Percentiles rank a stretch among this genome's conserved stretches.
Conservation (phyloP, 148 eudicot genomes). For the Rhododendron ovatum region DNA sequence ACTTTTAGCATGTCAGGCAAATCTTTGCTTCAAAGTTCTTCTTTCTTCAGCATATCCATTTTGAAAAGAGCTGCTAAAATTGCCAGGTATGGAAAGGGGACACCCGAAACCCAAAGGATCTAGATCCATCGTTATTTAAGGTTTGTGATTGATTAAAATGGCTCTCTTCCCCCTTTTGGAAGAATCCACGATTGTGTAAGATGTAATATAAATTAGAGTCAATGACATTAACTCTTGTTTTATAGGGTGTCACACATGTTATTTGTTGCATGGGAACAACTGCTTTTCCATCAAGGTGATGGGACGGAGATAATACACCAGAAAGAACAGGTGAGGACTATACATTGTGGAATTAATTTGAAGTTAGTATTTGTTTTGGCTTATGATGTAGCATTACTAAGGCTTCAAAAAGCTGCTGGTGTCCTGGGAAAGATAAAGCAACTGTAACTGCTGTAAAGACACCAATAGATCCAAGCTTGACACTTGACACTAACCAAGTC, state of each 20-base stretch:
- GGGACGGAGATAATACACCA: slow-evolving; percentile 97
- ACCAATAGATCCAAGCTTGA: background rate
- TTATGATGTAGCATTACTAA: background rate
- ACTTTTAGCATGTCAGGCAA: background rate
- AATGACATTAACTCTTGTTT: background rate
- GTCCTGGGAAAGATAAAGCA: background rate
- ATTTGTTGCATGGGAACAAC: slow-evolving; percentile 98
- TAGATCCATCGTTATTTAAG: slow-evolving; percentile 80
- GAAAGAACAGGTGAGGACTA: slow-evolving; percentile 80
- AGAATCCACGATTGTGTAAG: background rate
- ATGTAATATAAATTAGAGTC: background rate
- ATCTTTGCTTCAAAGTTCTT: slow-evolving; percentile 3
- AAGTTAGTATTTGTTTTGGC: background rate
- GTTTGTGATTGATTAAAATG: slow-evolving; percentile 35
- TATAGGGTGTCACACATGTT: slow-evolving; percentile 90
- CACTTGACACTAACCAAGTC: background rate
- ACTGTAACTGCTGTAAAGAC: background rate
- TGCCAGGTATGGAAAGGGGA: slow-evolving; percentile 76
- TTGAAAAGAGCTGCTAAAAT: slow-evolving; percentile 26
- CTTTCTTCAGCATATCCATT: slow-evolving; percentile 9
- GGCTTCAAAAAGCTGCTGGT: background rate
- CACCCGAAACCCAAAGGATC: slow-evolving; percentile 65
- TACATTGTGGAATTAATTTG: slow-evolving; percentile 1
- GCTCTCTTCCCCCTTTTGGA: background rate
- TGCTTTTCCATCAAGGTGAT: slow-evolving; percentile 94